Percentiles rank a stretch among this genome's conserved stretches.
phyloP scores from a whole-genome alignment of 2,329 filamentous ascomycete genomes.

The Purpureocillium takamizusanense region DNA sequence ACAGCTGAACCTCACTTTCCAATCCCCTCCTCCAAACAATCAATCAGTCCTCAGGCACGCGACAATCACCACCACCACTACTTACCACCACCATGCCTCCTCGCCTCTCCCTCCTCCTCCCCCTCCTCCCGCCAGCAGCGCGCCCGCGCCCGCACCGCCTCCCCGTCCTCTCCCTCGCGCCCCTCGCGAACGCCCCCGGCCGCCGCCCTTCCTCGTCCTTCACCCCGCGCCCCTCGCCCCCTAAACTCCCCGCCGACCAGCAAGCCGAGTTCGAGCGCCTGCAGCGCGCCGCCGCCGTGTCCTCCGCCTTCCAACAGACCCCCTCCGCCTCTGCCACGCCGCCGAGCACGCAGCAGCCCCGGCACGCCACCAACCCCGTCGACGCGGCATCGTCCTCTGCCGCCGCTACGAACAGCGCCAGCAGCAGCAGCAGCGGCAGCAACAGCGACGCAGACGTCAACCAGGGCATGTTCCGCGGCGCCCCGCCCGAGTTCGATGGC shows the following conservation, averaged over 20 bases:
- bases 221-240: constrained; percentile 58
- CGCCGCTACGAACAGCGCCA: background rate
- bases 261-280: constrained; percentile 87
- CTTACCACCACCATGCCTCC: background rate
- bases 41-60: no score
- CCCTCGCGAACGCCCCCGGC: constrained; percentile 3
- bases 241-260: constrained; percentile 77
- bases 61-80: no score
- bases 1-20: no score
- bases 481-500: constrained; percentile 85
- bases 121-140: no score
- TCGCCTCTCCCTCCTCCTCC: no score
- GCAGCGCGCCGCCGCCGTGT: constrained; percentile 51
- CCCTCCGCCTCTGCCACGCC: constrained; percentile 1
- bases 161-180: background rate
- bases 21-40: no score
- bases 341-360: constrained; percentile 2
- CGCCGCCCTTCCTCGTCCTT: constrained; percentile 27
- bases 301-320: constrained; percentile 27
- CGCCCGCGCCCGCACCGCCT: no score
- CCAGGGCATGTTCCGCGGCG: constrained; percentile 60
- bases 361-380: background rate
- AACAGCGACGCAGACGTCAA: constrained; percentile 40
- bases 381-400: background rate
- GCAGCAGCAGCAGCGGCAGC: constrained; percentile 1